Conservation (phyloP, 1,139 yeast genomes). For the Yamadazyma diospyri region DNA sequence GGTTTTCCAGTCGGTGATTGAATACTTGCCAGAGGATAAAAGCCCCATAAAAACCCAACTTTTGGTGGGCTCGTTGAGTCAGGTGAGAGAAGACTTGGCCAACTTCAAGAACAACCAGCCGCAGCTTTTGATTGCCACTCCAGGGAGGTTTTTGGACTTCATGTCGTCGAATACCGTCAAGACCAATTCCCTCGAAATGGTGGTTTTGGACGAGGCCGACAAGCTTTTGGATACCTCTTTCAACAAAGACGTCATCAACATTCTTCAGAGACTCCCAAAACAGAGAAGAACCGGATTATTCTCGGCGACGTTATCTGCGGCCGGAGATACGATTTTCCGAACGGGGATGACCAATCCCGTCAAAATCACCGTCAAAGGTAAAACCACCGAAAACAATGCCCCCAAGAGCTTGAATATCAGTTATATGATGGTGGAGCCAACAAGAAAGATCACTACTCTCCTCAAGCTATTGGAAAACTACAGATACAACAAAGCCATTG, state of each 20-base stretch:
- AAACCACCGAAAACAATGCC: conserved; percentile 29
- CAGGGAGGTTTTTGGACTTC: conserved; percentile 84
- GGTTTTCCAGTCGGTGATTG: conserved; percentile 60
- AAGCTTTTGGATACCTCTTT: conserved; percentile 79
- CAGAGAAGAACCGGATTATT: conserved; percentile 93
- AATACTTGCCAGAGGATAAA: conserved; percentile 53
- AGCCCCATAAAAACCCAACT: conserved; percentile 57
- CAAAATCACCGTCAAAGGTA: conserved; percentile 67
- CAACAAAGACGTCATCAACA: conserved; percentile 61
- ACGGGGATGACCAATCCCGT: conserved; percentile 92
- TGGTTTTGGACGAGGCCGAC: conserved; percentile 92
- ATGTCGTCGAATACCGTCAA: conserved; percentile 49
- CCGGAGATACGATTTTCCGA: conserved; percentile 64
- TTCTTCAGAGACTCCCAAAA: conserved; percentile 69
- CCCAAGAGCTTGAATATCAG: conserved; percentile 68
- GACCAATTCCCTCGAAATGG: conserved; percentile 61
- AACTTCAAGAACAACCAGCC: conserved; percentile 52
- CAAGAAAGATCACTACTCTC: conserved; percentile 55
- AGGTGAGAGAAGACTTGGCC: conserved; percentile 73
- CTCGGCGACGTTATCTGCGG: conserved; percentile 85
- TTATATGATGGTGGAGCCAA: conserved; percentile 60
- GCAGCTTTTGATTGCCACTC: conserved; percentile 84
- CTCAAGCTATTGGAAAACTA: conserved; percentile 51
- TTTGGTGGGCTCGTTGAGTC: conserved; percentile 73
- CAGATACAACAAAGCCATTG: conserved; percentile 71